Evolutionary conservation across 1,284 basidiomycete genomes (phyloP), one percentile per base, ranked within the genome.

Genomic region (Pyrrhoderma lamaoense): DNA sequence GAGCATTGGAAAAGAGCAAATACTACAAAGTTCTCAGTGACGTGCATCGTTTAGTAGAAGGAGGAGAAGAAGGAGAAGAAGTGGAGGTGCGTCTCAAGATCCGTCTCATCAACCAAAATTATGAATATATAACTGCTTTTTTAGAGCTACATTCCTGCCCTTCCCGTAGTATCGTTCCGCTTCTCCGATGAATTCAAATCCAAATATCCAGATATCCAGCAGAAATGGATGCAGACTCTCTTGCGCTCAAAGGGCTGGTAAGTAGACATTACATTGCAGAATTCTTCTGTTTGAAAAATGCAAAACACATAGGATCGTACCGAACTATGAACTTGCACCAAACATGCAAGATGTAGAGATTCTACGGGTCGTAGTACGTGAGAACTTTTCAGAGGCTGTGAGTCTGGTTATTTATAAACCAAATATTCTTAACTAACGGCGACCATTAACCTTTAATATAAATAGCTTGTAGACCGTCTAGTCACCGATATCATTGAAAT

Each of bases 141-240:
- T 7, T 60, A 89, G 80, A 72, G 64, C 40, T 94, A 93, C 64
- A 64, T 70, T 3, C 79, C 89, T 2, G 90, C 90, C 2, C 73
- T 98, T 18, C 94, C 94, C 2, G 93, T 97, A 13, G 91, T 97
- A 0, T 73, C 90, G 0, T 98, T 98, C 83, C 77, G 82, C 46
- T 94, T 96, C 74, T 85, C 85, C 1, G 85, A 96, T 62, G 69
- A 74, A 13, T 88, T 91, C 72, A 75, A 81, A 64, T 50, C 74
- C 56, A 65, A 84, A 52, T 67, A 90, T 62, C 89, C 90, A 0
- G 74, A 85, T 25, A 63, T 93, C 42, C 74, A 93, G 65, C 94
- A 97, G 67, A 79, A 78, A 56, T 95, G 92, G 90, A 81, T 97
- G 39, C 94, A 97, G 63, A 84, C 78, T 0, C 71, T 91, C 2